Conservation (phyloP, 2,329 filamentous ascomycete genomes). For the Hymenoscyphus scutula region DNA sequence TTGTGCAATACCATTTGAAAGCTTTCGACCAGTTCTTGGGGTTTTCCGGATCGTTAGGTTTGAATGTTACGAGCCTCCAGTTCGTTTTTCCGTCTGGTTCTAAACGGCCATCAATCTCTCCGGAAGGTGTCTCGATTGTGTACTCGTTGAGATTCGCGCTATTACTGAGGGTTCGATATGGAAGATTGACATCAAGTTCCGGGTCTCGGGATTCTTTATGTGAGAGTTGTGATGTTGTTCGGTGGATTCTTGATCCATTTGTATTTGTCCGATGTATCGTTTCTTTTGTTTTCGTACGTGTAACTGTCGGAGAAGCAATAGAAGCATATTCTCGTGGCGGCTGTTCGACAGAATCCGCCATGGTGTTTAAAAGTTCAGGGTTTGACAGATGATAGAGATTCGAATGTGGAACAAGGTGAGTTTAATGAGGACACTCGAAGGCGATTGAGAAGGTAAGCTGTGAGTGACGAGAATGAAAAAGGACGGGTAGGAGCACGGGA, state of each 20-base stretch:
- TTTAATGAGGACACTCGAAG: background rate
- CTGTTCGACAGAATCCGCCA: conserved; percentile 7
- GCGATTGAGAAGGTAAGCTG: background rate
- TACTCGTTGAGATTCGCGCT: conserved; percentile 66
- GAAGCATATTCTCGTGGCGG: conserved; percentile 11
- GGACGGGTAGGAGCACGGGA: background rate
- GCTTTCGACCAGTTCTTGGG: conserved; percentile 82
- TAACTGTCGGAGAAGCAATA: conserved; percentile 4
- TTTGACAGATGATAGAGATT: background rate
- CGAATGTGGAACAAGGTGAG: background rate
- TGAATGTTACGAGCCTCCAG: conserved; percentile 69
- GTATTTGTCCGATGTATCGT: conserved; percentile 18
- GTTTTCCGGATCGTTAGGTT: conserved; percentile 68
- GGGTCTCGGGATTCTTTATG: conserved; percentile 33
- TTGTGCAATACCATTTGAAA: conserved; percentile 81
- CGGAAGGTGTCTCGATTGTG: conserved; percentile 56
- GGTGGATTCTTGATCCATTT: conserved; percentile 17
- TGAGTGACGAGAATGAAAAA: background rate
- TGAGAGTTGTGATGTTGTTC: conserved; percentile 20
- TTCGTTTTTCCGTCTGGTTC: conserved; percentile 27
- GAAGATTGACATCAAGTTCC: conserved; percentile 53
- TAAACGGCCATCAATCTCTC: conserved; percentile 50
- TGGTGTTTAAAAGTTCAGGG: background rate
- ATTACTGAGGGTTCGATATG: conserved; percentile 61
- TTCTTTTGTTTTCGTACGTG: conserved; percentile 17